A percentile compares a stretch with the other conserved stretches of the same genome.
Conservation (phyloP, 352 stramenopile species). For the Globisporangium solare region DNA sequence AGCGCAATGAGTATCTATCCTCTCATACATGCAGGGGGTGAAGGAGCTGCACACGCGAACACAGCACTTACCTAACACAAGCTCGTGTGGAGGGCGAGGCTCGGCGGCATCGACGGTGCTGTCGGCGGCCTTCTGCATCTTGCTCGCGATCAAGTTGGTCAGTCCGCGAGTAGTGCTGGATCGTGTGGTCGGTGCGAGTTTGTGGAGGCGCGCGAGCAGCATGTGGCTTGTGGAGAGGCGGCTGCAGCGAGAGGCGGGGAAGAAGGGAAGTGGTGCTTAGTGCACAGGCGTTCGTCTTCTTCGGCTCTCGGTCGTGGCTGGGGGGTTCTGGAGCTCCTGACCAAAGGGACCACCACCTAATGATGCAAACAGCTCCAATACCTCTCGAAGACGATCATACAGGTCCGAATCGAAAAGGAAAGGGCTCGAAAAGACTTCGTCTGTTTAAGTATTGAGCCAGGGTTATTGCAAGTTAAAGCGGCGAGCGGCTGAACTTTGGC, state of each 20-base stretch:
- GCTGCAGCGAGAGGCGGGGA: slow-evolving; percentile 15
- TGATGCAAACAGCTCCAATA: slow-evolving; percentile 11
- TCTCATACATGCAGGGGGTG: not conserved
- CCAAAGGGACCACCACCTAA: slow-evolving; percentile 6
- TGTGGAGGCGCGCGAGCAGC: slow-evolving; percentile 40
- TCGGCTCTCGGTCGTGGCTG: not conserved
- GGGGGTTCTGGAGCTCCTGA: slow-evolving; percentile 1
- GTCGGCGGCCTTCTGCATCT: slow-evolving; percentile 30
- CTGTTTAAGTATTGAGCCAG: no score
- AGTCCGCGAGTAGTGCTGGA: slow-evolving; percentile 21
- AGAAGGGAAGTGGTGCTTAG: slow-evolving; percentile 11
- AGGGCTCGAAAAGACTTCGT: not conserved
- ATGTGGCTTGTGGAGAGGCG: slow-evolving; percentile 18
- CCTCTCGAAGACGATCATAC: not conserved
- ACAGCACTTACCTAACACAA: slow-evolving; percentile 46
- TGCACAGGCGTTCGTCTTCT: slow-evolving; percentile 7
- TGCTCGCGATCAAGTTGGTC: slow-evolving; percentile 33
- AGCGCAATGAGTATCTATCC: not conserved
- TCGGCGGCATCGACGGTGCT: slow-evolving; percentile 22
- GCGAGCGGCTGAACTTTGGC: no score
- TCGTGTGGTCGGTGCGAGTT: slow-evolving; percentile 5
- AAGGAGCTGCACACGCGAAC: not conserved
- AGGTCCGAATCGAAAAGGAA: not conserved
- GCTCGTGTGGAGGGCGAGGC: slow-evolving; percentile 24
- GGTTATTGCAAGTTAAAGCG: no score